Evolutionary conservation across 2,329 filamentous ascomycete species (phyloP), one percentile per base, ranked within the genome.

Genomic region (Aspergillus luchuensis): DNA sequence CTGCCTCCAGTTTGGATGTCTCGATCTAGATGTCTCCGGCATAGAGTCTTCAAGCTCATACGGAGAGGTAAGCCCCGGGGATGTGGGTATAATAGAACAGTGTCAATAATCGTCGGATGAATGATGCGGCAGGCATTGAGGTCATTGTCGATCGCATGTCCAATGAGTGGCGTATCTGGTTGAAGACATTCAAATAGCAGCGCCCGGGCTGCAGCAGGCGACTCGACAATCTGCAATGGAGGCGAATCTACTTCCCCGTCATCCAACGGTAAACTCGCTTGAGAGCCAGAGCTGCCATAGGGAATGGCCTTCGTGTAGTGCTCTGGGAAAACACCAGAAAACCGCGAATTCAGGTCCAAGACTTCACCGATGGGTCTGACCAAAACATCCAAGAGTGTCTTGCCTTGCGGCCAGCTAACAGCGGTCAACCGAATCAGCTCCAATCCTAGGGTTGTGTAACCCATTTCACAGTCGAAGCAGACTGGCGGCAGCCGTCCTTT

Each of bases 381-480:
- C 0, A 98, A 84, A 0, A 97, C 84, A 71, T 99, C 95, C 5
- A 98, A 79, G 0, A 99, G 76, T 56, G 85, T 83, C 56, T 88
- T 84, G 19, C 91, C 90, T 8, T 83, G 80, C 0, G 94, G 94
- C 93, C 95, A 99, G 8, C 89, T 87, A 3, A 94, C 89, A 5
- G 91, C 93, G 0, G 95, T 98, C 3, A 99, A 77, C 8, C 95
- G 91, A 59, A 98, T 89, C 17, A 99, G 84, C 74, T 99, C 95
- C 65, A 98, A 80, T 0, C 96, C 95, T 53, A 89, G 77, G 0
- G 91, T 91, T 0, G 96, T 99, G 72, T 96, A 98, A 4, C 91
- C 91, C 95, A 99, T 99, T 73, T 99, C 95, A 70, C 95, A 98
- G 74, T 99, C 95, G 69, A 99, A 94, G 65, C 88, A 90, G 10